Percentiles rank a stretch among this genome's conserved stretches.
Conservation (phyloP, 2,329 filamentous ascomycete genomes). For the Colletotrichum melonis region DNA sequence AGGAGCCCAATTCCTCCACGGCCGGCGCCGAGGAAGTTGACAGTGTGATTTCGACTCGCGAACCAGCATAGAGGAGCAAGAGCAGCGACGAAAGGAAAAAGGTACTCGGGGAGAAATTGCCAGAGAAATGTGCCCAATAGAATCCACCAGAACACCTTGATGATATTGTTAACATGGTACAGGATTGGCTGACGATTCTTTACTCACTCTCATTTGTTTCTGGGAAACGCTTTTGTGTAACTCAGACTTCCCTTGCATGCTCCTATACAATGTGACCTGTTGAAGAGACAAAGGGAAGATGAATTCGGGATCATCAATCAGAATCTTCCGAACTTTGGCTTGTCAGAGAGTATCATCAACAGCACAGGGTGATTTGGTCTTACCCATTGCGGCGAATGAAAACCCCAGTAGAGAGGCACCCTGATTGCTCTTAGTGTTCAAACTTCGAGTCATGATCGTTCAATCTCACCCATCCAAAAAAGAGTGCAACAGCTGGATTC, state of each 20-base stretch:
- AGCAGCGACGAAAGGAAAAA: conserved; percentile 69
- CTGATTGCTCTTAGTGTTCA: neutral
- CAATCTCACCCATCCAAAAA: conserved; percentile 71
- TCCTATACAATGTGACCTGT: conserved; percentile 30
- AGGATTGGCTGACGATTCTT: too few relatives aligned
- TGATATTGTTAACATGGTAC: conserved; percentile 36
- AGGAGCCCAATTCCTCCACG: conserved; percentile 72
- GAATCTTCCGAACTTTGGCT: conserved; percentile 53
- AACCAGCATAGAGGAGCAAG: conserved; percentile 74
- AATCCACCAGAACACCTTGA: conserved; percentile 65
- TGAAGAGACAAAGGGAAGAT: conserved; percentile 27
- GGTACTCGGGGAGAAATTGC: conserved; percentile 72
- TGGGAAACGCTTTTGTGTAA: conserved; percentile 16
- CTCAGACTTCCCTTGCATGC: conserved; percentile 31
- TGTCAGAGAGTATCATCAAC: neutral
- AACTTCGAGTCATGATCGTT: conserved; percentile 54
- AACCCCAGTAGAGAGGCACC: conserved; percentile 28
- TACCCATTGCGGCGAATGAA: conserved; percentile 65
- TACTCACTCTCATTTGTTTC: conserved; percentile 21
- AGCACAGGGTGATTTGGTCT: neutral
- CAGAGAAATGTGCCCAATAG: conserved; percentile 65
- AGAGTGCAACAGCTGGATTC: conserved; percentile 63
- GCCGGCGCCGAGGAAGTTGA: conserved; percentile 70
- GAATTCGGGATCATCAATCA: conserved; percentile 68
- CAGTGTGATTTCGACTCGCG: conserved; percentile 65